Evolutionary conservation across 441 rosid species (phyloP), one percentile per base, ranked within the genome.

Genomic region (Melastoma candidum): DNA sequence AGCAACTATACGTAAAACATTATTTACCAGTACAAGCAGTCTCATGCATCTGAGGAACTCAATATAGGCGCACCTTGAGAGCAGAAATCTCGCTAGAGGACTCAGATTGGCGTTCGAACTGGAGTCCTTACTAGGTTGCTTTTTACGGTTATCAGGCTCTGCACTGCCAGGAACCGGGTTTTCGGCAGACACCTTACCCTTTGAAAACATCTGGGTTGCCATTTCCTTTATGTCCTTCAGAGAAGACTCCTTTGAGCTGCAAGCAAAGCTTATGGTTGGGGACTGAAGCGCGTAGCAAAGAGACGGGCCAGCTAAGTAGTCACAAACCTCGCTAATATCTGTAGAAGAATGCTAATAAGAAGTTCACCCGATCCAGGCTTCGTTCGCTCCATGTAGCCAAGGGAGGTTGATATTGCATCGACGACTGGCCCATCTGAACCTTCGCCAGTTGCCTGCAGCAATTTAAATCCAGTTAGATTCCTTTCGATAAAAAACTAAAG

Each of bases 31-130:
- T 11, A 24, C 49, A 51, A 26, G 55, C 55, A 27, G 29, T 11
- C 43, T 26, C 26, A 12, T 13, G 47, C 12, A 32, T 32, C 1
- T 1, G 7, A 1, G 1, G 41, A 32, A 32, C 8, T 6, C 1
- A 8, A 32, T 4, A 32, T 11, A 44, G 52, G 68, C 92, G 14
- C 64, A 87, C 99, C 97, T 94, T 48, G 97, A 87, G 53, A 94
- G 92, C 57, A 94, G 67, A 77, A 94, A 90, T 77, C 88, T 90
- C 2, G 95, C 97, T 46, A 94, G 89, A 0, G 97, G 97, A 68
- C 95, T 90, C 57, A 85, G 54, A 77, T 85, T 90, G 54, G 92
- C 60, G 49, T 76, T 83, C 13, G 88, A 78, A 70, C 57, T 69
- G 47, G 70, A 69, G 43, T 89, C 97, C 71, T 72, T 89, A 70